These are phyloP conservation scores for Acrocalymma vagum DNA, from an alignment of 2,329 filamentous ascomycete genomes.

Conservation along the genomic window DNA sequence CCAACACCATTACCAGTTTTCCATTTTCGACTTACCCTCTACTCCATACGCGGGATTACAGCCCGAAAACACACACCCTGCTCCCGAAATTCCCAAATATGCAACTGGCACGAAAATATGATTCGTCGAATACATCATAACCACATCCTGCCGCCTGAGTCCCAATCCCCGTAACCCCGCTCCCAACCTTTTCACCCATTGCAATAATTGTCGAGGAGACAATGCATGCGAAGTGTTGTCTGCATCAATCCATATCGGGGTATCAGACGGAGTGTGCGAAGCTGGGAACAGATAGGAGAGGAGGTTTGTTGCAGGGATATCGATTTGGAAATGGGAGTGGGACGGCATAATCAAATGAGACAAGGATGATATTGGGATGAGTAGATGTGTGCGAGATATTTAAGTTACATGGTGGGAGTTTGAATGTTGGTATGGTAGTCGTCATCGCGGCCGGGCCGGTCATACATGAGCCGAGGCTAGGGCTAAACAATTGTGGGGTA, in stretches of 20 bases:
- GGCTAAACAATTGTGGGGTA: too few relatives aligned
- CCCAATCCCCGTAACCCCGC: constrained; percentile 58
- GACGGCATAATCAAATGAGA: constrained; percentile 49
- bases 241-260: constrained; percentile 64
- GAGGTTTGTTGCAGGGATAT: constrained; percentile 57
- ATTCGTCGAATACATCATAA: constrained; percentile 64
- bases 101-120: constrained; percentile 64
- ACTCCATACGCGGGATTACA: constrained; percentile 64
- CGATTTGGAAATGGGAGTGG: constrained; percentile 56
- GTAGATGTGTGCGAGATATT: too few relatives aligned
- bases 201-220: constrained; percentile 57
- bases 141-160: constrained; percentile 59
- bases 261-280: constrained; percentile 46
- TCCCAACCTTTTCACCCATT: constrained; percentile 63
- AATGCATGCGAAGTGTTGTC: constrained; percentile 55
- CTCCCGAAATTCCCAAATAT: constrained; percentile 63
- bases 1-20: constrained; percentile 5
- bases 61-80: constrained; percentile 63
- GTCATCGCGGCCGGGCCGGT: too few relatives aligned
- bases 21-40: constrained; percentile 44
- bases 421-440: too few relatives aligned
- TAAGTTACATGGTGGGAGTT: too few relatives aligned
- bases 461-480: too few relatives aligned
- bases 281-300: constrained; percentile 47
- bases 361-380: too few relatives aligned